A percentile compares a stretch with the other conserved stretches of the same genome.
Evolutionary conservation across 1,284 basidiomycete species (phyloP).

Genomic region (Cutaneotrichosporon sp.): DNA sequence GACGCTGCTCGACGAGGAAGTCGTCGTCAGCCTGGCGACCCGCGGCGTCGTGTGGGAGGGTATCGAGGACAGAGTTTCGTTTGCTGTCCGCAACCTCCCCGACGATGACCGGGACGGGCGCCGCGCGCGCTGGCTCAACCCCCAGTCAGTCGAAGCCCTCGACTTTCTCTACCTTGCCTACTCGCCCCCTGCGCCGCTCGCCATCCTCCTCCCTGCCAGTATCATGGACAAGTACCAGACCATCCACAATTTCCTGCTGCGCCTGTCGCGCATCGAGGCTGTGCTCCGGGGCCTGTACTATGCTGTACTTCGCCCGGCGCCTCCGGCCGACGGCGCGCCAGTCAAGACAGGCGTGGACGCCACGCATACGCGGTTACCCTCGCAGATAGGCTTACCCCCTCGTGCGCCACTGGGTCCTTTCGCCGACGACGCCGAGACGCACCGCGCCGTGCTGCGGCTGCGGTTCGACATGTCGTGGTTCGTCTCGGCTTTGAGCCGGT

Average conservation of each 20-base stretch:
- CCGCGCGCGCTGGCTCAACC: conserved; percentile 69
- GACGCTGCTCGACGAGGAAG: conserved; percentile 33
- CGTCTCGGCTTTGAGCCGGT: conserved; percentile 59
- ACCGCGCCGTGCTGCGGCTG: conserved; percentile 59
- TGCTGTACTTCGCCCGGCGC: conserved; percentile 19
- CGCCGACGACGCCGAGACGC: conserved; percentile 54
- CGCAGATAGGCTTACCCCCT: conserved; percentile 5
- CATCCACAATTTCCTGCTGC: conserved; percentile 69
- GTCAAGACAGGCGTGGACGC: conserved; percentile 29
- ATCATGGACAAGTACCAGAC: conserved; percentile 77
- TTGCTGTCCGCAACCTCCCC: conserved; percentile 65
- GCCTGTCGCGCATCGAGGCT: conserved; percentile 68
- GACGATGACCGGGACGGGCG: conserved; percentile 52
- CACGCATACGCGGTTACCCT: conserved; percentile 3
- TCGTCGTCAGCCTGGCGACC: not conserved
- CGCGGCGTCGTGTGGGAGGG: conserved; percentile 52
- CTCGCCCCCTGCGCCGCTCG: conserved; percentile 66
- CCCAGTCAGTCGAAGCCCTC: conserved; percentile 59
- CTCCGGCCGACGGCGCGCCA: conserved; percentile 7
- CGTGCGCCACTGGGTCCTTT: conserved; percentile 45
- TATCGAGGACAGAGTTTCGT: conserved; percentile 71
- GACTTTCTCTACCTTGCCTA: conserved; percentile 85
- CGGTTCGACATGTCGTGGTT: conserved; percentile 68
- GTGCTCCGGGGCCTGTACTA: conserved; percentile 64
- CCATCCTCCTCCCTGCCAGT: conserved; percentile 61